Conservation (phyloP, 2,329 filamentous ascomycete genomes). For the Trichoderma sp. region DNA sequence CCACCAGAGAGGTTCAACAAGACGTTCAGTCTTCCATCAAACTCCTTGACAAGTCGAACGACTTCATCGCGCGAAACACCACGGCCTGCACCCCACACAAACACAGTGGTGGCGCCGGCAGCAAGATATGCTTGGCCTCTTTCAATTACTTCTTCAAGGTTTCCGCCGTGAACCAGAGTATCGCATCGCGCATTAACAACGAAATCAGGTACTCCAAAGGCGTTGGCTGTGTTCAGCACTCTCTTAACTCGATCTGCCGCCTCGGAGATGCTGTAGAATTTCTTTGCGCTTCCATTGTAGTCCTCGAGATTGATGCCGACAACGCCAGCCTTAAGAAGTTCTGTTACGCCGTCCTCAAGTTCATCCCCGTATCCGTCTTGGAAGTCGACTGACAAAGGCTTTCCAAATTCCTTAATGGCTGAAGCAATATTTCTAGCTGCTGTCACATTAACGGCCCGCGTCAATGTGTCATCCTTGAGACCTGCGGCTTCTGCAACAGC, state of each 20-base stretch:
- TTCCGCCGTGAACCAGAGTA: not conserved
- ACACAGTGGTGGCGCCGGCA: conserved; percentile 7
- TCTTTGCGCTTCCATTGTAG: not conserved
- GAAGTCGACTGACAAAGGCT: conserved; percentile 4
- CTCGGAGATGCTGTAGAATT: not conserved
- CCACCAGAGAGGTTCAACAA: not conserved
- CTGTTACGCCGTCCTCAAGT: not conserved
- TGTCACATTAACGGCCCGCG: not conserved
- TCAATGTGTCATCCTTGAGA: not conserved
- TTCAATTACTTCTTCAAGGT: conserved; percentile 1
- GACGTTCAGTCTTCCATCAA: conserved; percentile 8
- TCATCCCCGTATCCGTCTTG: conserved; percentile 12
- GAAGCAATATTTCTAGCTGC: not conserved
- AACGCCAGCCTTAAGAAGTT: not conserved
- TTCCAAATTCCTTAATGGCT: conserved; percentile 1
- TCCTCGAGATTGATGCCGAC: conserved; percentile 13
- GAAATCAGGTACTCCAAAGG: conserved; percentile 6
- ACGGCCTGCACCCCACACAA: conserved; percentile 2
- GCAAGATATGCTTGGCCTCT: conserved; percentile 2
- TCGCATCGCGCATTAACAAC: conserved; percentile 9
- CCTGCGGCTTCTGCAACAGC: conserved; percentile 10
- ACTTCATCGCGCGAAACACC: not conserved
- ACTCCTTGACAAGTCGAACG: not conserved
- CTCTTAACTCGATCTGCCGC: not conserved
- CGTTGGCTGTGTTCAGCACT: not conserved